phyloP scores from a whole-genome alignment of 2,329 filamentous ascomycete genomes.

The Aspergillus unguis region DNA sequence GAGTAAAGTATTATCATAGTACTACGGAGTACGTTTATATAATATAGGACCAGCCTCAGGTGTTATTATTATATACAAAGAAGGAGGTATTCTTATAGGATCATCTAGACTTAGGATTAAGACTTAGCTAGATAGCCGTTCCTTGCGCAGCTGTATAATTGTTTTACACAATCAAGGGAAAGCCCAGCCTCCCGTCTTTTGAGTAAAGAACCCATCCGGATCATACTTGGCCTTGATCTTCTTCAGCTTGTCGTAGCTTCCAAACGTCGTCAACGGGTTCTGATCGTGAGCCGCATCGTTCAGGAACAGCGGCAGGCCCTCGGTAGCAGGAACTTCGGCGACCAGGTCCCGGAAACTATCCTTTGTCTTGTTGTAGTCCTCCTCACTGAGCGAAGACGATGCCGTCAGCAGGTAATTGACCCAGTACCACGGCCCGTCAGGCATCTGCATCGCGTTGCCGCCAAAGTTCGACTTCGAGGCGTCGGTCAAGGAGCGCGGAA shows the following conservation, averaged over 20 bases:
- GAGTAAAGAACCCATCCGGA: constrained; percentile 7
- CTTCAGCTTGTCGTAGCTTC: constrained; percentile 8
- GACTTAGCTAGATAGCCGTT: too few relatives aligned
- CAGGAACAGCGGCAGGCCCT: constrained; percentile 9
- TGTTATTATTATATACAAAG: too few relatives aligned
- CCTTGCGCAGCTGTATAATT: background rate
- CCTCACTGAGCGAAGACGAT: constrained; percentile 1
- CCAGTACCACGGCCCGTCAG: constrained; percentile 11
- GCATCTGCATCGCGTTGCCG: constrained; percentile 11
- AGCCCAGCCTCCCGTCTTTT: constrained; percentile 4
- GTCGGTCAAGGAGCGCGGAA: constrained; percentile 8
- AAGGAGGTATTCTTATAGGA: too few relatives aligned
- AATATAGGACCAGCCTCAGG: too few relatives aligned
- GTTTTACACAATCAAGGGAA: background rate
- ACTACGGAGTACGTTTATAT: too few relatives aligned
- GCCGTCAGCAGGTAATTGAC: constrained; percentile 9
- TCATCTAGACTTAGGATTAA: too few relatives aligned
- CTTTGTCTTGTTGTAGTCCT: background rate
- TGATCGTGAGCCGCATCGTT: constrained; percentile 8
- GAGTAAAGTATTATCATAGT: too few relatives aligned
- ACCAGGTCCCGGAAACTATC: constrained; percentile 4
- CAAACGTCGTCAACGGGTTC: constrained; percentile 7
- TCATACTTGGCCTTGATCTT: constrained; percentile 7
- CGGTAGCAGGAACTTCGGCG: background rate
- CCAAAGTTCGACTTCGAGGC: constrained; percentile 4